Evolutionary conservation across 2,329 filamentous ascomycete genomes (phyloP).

Genomic region (Curvularia spicifera): DNA sequence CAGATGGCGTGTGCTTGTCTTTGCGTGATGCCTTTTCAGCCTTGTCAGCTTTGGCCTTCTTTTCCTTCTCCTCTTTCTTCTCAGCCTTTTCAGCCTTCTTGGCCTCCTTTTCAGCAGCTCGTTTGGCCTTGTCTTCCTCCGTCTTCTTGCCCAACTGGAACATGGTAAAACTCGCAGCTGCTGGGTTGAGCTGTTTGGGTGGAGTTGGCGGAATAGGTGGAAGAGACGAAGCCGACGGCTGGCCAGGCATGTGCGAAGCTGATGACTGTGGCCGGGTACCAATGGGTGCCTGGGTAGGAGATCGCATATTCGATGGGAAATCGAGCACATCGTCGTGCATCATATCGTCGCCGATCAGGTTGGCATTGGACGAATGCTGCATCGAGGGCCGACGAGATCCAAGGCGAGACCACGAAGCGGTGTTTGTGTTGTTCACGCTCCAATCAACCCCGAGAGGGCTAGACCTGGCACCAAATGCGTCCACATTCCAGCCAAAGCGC

Average conservation of each 20-base stretch:
- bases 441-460: constrained; percentile 53
- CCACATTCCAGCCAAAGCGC: constrained; percentile 47
- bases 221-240: constrained; percentile 18
- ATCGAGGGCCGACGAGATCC: constrained; percentile 82
- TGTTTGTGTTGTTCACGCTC: constrained; percentile 45
- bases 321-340: constrained; percentile 59
- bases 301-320: constrained; percentile 56
- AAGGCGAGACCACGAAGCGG: constrained; percentile 71
- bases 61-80: constrained; percentile 48
- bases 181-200: constrained; percentile 73
- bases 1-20: constrained; percentile 42
- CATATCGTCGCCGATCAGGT: constrained; percentile 60
- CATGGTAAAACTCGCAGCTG: constrained; percentile 82
- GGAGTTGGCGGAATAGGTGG: constrained; percentile 54
- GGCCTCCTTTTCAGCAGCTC: constrained; percentile 41
- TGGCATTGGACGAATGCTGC: constrained; percentile 75
- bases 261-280: constrained; percentile 74
- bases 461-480: constrained; percentile 50
- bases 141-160: constrained; percentile 38
- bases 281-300: constrained; percentile 70
- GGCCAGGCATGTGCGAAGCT: constrained; percentile 54
- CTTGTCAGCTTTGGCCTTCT: constrained; percentile 47
- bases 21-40: constrained; percentile 44
- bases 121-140: constrained; percentile 42
- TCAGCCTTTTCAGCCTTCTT: constrained; percentile 41